phyloP scores from a whole-genome alignment of 2,329 filamentous ascomycete genomes.

The Lomentospora prolificans region DNA sequence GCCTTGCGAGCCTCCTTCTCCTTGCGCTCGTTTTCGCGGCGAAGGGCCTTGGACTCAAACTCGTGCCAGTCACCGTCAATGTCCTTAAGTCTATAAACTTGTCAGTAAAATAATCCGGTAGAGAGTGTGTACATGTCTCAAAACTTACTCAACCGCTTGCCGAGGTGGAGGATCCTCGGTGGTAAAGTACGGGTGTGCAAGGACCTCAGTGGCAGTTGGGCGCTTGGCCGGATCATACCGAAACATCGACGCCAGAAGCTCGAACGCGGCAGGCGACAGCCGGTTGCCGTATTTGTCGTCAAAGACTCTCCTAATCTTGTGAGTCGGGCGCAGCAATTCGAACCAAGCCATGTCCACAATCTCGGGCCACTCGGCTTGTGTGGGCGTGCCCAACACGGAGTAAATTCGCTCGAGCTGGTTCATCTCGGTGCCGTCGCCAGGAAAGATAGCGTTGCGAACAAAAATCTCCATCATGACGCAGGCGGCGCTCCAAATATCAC shows the following conservation, averaged over 20 bases:
- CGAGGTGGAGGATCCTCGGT: conserved; percentile 66
- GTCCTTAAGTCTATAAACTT: conserved; percentile 50
- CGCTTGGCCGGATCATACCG: conserved; percentile 77
- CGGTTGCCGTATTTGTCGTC: conserved; percentile 71
- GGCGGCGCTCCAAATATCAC: conserved; percentile 94
- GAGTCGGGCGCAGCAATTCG: conserved; percentile 72
- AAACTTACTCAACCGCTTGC: conserved; percentile 70
- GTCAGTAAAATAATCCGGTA: conserved; percentile 18
- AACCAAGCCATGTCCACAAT: conserved; percentile 97
- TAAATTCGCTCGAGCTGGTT: conserved; percentile 98
- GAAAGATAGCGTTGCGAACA: conserved; percentile 85
- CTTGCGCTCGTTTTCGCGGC: conserved; percentile 74
- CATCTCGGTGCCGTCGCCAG: conserved; percentile 90
- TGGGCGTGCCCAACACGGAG: conserved; percentile 80
- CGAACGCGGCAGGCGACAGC: conserved; percentile 70
- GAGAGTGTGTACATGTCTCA: conserved; percentile 5
- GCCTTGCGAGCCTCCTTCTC: conserved; percentile 41
- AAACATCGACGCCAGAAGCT: conserved; percentile 77
- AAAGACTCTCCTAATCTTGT: conserved; percentile 65
- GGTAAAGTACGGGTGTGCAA: conserved; percentile 82
- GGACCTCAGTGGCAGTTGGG: conserved; percentile 72
- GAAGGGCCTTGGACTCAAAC: conserved; percentile 89
- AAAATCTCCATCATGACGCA: conserved; percentile 97
- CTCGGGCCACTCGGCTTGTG: conserved; percentile 73
- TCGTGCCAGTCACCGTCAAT: conserved; percentile 97